phyloP scores from a whole-genome alignment of 1,284 basidiomycete genomes.

The Pseudozyma thailandica region DNA sequence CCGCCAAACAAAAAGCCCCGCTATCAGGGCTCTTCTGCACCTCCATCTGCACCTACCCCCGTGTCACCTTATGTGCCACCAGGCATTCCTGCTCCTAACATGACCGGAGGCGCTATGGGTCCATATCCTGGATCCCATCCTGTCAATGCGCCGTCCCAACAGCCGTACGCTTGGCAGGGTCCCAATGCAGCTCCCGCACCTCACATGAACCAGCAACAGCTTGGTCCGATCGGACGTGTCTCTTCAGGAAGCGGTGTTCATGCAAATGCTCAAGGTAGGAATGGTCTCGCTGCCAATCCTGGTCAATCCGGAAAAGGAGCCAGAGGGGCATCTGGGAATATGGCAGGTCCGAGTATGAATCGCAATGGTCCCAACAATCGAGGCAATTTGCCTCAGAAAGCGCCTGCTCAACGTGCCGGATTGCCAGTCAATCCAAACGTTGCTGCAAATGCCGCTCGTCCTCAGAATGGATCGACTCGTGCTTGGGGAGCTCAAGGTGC shows the following conservation, averaged over 20 bases:
- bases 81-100: conserved; percentile 3
- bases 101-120: conserved; percentile 3
- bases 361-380: conserved; percentile 23
- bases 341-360: conserved; percentile 12
- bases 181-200: conserved; percentile 12
- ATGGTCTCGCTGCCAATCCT: conserved; percentile 1
- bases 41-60: background rate
- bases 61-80: conserved; percentile 6
- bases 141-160: conserved; percentile 10
- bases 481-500: conserved; percentile 15
- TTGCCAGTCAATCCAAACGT: conserved; percentile 26
- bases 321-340: conserved; percentile 6
- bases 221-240: conserved; percentile 13
- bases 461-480: conserved; percentile 17
- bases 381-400: conserved; percentile 8
- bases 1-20: conserved; percentile 39
- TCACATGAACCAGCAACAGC: conserved; percentile 23
- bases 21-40: conserved; percentile 18
- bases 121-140: conserved; percentile 6
- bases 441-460: conserved; percentile 16
- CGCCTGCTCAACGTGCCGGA: conserved; percentile 14
- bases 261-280: conserved; percentile 9
- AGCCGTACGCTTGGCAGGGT: conserved; percentile 34
- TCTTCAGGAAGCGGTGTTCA: conserved; percentile 12
- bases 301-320: conserved; percentile 5